phyloP scores from a whole-genome alignment of 306 rosid species.

The Malus sylvestris region DNA sequence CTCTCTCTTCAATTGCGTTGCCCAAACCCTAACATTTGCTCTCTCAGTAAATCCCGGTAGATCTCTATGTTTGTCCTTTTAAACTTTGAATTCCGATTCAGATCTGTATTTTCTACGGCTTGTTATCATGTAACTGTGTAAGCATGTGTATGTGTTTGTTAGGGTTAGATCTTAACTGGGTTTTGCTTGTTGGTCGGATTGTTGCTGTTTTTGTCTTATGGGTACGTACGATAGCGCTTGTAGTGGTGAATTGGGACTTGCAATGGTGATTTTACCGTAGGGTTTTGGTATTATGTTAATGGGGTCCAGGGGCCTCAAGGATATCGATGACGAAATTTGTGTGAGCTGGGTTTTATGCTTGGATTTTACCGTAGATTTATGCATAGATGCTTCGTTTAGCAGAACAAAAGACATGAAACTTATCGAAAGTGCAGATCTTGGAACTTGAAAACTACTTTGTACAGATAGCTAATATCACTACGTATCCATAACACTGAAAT shows the following conservation, averaged over 20 bases:
- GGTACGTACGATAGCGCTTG: too few relatives aligned
- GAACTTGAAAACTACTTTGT: neutral
- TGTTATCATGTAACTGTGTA: neutral
- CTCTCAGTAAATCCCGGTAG: constrained; percentile 2
- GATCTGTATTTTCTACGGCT: constrained; percentile 30
- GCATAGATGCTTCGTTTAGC: neutral
- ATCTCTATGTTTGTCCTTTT: constrained; percentile 26
- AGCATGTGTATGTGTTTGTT: neutral
- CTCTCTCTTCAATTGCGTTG: neutral
- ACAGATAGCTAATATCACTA: neutral
- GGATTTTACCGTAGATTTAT: neutral
- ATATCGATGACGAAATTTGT: neutral
- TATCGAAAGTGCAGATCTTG: neutral
- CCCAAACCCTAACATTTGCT: neutral
- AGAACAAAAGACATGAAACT: neutral
- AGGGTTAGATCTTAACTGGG: constrained; percentile 19
- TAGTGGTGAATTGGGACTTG: neutral
- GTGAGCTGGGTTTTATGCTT: neutral
- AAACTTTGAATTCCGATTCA: constrained; percentile 20
- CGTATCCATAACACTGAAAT: neutral
- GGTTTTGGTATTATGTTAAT: neutral
- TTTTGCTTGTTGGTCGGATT: neutral
- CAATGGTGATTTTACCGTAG: neutral
- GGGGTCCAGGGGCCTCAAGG: neutral
- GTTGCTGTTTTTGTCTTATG: neutral